Conservation (phyloP, 768 basidiomycete genomes). For the Xerocomus potaroensis region DNA sequence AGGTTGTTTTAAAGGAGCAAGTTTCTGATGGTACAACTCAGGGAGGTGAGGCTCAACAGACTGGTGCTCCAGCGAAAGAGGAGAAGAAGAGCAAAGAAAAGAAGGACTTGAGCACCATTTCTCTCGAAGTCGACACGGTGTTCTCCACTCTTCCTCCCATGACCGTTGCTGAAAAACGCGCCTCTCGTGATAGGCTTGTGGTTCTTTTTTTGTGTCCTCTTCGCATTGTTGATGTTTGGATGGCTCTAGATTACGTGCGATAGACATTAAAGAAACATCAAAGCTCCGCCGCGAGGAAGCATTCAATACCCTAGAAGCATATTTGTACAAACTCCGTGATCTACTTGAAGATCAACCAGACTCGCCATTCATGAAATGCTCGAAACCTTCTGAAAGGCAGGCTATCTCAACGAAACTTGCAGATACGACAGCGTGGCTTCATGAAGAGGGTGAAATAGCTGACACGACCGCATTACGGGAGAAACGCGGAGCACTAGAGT, state of each 20-base stretch:
- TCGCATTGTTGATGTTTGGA: slow-evolving; percentile 6
- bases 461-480: slow-evolving; percentile 69
- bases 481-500: slow-evolving; percentile 83
- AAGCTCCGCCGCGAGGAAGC: slow-evolving; percentile 85
- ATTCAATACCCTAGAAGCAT: slow-evolving; percentile 85
- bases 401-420: slow-evolving; percentile 62
- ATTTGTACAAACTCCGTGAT: slow-evolving; percentile 88
- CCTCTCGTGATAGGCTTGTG: slow-evolving; percentile 65
- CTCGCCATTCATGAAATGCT: slow-evolving; percentile 83
- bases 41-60: slow-evolving; percentile 30
- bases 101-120: slow-evolving; percentile 53
- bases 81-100: slow-evolving; percentile 36
- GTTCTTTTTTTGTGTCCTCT: neutral
- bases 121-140: slow-evolving; percentile 57
- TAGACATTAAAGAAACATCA: slow-evolving; percentile 73
- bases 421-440: slow-evolving; percentile 79
- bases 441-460: slow-evolving; percentile 79
- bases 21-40: slow-evolving; percentile 12
- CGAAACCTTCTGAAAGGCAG: slow-evolving; percentile 65
- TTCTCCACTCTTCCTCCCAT: slow-evolving; percentile 69
- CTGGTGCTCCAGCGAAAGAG: slow-evolving; percentile 29
- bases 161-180: slow-evolving; percentile 71
- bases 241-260: slow-evolving; percentile 60
- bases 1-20: slow-evolving; percentile 30
- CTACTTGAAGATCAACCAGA: slow-evolving; percentile 63